Evolutionary conservation across 495 filamentous ascomycete genomes (phyloP).

Genomic region (Penicillium ochrochloron): DNA sequence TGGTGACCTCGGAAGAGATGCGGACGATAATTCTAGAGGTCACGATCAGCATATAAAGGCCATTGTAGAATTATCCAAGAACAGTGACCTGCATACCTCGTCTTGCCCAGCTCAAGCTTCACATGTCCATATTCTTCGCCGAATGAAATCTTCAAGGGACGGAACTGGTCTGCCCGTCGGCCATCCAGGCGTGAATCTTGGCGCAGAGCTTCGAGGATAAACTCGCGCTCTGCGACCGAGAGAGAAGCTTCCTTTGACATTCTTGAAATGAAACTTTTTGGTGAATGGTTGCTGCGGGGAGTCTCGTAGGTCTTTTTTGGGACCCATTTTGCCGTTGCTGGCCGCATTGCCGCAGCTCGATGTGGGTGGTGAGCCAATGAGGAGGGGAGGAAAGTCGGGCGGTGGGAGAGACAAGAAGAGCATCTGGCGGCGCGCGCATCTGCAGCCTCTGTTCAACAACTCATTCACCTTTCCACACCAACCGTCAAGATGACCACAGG

Average conservation of each 20-base stretch:
- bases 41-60: constrained; percentile 12
- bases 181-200: constrained; percentile 82
- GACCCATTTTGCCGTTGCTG: constrained; percentile 30
- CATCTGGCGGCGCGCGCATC: constrained; percentile 5
- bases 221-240: constrained; percentile 77
- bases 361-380: constrained; percentile 13
- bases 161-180: constrained; percentile 76
- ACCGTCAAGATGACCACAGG: constrained; percentile 68
- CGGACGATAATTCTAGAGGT: constrained; percentile 72
- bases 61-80: background rate
- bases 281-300: constrained; percentile 23
- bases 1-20: constrained; percentile 84
- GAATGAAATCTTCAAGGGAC: constrained; percentile 76
- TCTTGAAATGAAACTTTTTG: constrained; percentile 27
- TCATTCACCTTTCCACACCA: constrained; percentile 1
- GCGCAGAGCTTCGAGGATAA: constrained; percentile 74
- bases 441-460: constrained; percentile 9
- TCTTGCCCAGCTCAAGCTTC: constrained; percentile 89
- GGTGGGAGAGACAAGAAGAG: constrained; percentile 17
- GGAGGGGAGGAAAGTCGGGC: background rate
- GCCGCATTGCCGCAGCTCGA: constrained; percentile 28
- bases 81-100: constrained; percentile 59
- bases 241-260: constrained; percentile 92
- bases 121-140: constrained; percentile 90
- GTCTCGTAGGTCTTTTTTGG: constrained; percentile 31